Evolutionary conservation across 768 basidiomycete genomes (phyloP).

Genomic region (Leccinum olivaceopallidum): DNA sequence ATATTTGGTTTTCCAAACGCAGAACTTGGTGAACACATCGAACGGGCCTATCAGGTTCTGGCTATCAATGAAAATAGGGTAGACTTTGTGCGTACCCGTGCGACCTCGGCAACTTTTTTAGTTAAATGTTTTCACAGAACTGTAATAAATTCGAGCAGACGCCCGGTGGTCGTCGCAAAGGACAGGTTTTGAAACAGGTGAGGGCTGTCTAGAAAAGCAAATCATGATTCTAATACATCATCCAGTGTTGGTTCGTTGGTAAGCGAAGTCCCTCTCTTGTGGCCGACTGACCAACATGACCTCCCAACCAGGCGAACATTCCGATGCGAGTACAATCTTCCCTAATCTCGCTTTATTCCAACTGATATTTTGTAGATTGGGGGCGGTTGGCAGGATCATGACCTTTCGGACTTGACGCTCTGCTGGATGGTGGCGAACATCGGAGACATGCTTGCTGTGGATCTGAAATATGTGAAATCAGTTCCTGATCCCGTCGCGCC

Average conservation of each 20-base stretch:
- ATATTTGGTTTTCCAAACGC: slow-evolving; percentile 69
- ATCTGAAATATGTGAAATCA: slow-evolving; percentile 50
- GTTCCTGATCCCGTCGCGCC: slow-evolving; percentile 49
- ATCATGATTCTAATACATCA: slow-evolving; percentile 8
- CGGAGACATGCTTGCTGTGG: slow-evolving; percentile 53
- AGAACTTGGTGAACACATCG: slow-evolving; percentile 59
- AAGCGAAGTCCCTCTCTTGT: slow-evolving; percentile 15
- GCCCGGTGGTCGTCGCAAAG: slow-evolving; percentile 47
- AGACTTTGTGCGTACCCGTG: slow-evolving; percentile 57
- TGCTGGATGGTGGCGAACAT: slow-evolving; percentile 67
- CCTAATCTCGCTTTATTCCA: not conserved
- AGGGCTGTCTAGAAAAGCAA: slow-evolving; percentile 9
- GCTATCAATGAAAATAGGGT: slow-evolving; percentile 66
- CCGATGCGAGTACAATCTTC: slow-evolving; percentile 16
- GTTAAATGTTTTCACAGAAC: slow-evolving; percentile 37
- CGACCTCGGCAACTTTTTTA: not conserved
- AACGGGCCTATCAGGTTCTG: slow-evolving; percentile 67
- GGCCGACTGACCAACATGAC: slow-evolving; percentile 5
- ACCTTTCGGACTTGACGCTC: slow-evolving; percentile 64
- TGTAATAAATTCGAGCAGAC: slow-evolving; percentile 67
- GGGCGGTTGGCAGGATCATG: slow-evolving; percentile 68
- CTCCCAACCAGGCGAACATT: slow-evolving; percentile 29
- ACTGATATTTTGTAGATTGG: slow-evolving; percentile 48
- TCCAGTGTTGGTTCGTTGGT: slow-evolving; percentile 74
- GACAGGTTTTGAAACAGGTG: slow-evolving; percentile 65